phyloP scores from a whole-genome alignment of 148 eudicot species.

The Spergularia marina region DNA sequence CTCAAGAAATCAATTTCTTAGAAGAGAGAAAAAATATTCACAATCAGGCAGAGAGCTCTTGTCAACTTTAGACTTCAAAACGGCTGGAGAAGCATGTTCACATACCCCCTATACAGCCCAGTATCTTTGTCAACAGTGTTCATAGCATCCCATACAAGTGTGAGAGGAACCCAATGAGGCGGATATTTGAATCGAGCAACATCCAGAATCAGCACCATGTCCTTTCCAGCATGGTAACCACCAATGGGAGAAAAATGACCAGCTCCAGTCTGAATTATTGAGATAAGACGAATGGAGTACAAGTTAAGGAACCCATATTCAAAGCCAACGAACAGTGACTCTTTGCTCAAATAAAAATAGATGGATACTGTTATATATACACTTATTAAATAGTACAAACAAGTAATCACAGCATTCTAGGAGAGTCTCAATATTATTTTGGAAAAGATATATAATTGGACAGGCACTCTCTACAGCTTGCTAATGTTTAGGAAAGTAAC shows the following conservation, averaged over 20 bases:
- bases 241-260: slow-evolving; percentile 60
- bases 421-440: background rate
- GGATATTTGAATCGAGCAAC: slow-evolving; percentile 58
- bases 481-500: no score
- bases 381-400: background rate
- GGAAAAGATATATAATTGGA: background rate
- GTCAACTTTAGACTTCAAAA: background rate
- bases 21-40: background rate
- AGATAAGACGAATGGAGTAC: background rate
- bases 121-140: slow-evolving; percentile 41
- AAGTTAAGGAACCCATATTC: no score
- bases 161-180: slow-evolving; percentile 56
- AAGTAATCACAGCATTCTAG: background rate
- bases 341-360: no score
- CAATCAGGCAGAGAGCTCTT: background rate
- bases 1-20: background rate
- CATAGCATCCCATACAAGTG: slow-evolving; percentile 58
- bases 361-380: no score
- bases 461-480: background rate
- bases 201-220: slow-evolving; percentile 51
- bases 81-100: background rate
- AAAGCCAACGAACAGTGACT: no score
- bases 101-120: slow-evolving; percentile 47
- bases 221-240: slow-evolving; percentile 48
- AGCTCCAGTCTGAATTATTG: slow-evolving; percentile 38